These are phyloP conservation scores for Drechslera avenae DNA, from an alignment of 2,329 filamentous ascomycete genomes.

Conservation along the genomic window DNA sequence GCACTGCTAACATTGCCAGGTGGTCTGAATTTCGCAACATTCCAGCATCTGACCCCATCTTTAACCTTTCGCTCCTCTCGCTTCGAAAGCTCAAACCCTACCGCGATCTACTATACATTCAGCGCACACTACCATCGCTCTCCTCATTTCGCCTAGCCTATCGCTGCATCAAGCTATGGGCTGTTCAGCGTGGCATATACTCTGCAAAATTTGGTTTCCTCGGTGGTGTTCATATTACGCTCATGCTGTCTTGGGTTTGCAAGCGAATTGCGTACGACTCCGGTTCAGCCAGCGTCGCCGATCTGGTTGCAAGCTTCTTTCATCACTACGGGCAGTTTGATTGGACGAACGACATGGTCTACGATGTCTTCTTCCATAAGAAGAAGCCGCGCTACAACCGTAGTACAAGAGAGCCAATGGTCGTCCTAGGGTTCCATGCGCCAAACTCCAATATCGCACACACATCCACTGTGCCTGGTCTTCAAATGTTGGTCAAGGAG, in stretches of 20 bases:
- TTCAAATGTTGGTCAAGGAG: constrained; percentile 59
- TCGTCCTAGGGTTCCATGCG: constrained; percentile 65
- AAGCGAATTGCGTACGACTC: constrained; percentile 52
- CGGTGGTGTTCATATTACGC: constrained; percentile 67
- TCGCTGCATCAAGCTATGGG: constrained; percentile 66
- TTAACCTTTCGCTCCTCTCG: constrained; percentile 61
- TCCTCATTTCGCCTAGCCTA: constrained; percentile 64
- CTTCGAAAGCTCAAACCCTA: constrained; percentile 68
- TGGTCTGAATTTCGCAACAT: constrained; percentile 50
- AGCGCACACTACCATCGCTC: constrained; percentile 64
- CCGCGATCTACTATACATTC: constrained; percentile 66
- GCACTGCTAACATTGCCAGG: constrained; percentile 26
- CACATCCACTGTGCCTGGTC: constrained; percentile 59
- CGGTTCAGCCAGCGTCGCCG: constrained; percentile 52
- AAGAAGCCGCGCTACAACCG: constrained; percentile 56
- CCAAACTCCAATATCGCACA: constrained; percentile 66
- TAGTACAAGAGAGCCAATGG: constrained; percentile 64
- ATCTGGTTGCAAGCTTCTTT: constrained; percentile 66
- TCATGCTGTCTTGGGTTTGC: constrained; percentile 65
- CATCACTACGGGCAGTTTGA: constrained; percentile 65
- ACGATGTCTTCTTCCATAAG: constrained; percentile 63
- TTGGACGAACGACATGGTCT: constrained; percentile 61
- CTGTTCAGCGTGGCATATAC: constrained; percentile 66
- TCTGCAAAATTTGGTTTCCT: constrained; percentile 69
- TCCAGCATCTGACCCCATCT: constrained; percentile 59